phyloP scores from a whole-genome alignment of 768 basidiomycete species.

The Xerocomus brunneocitrinus region DNA sequence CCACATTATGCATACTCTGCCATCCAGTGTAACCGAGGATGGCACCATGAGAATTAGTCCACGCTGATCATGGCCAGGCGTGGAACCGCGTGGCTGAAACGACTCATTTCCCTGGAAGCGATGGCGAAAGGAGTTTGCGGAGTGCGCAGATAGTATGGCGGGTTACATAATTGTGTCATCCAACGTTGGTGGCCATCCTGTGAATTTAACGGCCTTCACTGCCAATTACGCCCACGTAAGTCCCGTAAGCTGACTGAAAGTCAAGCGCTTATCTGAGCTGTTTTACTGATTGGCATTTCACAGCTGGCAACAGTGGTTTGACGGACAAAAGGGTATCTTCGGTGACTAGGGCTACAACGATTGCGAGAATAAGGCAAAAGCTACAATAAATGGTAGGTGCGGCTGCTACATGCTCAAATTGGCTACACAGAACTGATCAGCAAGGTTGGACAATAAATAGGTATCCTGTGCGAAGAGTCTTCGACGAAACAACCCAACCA shows the following conservation, averaged over 20 bases:
- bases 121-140: background rate
- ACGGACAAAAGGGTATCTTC: background rate
- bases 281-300: background rate
- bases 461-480: slow-evolving; percentile 7
- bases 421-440: slow-evolving; percentile 22
- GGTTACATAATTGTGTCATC: background rate
- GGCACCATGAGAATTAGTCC: background rate
- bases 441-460: slow-evolving; percentile 17
- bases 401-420: slow-evolving; percentile 24
- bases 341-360: slow-evolving; percentile 23
- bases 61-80: background rate
- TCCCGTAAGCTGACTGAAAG: too few species aligned
- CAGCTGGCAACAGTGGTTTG: background rate
- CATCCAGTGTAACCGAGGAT: slow-evolving; percentile 11
- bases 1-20: background rate
- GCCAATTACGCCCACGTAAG: too few species aligned
- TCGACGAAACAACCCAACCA: slow-evolving; percentile 2
- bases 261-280: too few species aligned
- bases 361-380: slow-evolving; percentile 2
- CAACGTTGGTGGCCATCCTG: background rate
- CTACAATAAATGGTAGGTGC: slow-evolving; percentile 22
- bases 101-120: background rate
- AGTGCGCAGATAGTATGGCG: background rate
- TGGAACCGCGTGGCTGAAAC: background rate
- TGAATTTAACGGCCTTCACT: background rate